These are phyloP conservation scores for Neurospora sp. DNA, from an alignment of 495 filamentous ascomycete genomes.

Conservation along the genomic window DNA sequence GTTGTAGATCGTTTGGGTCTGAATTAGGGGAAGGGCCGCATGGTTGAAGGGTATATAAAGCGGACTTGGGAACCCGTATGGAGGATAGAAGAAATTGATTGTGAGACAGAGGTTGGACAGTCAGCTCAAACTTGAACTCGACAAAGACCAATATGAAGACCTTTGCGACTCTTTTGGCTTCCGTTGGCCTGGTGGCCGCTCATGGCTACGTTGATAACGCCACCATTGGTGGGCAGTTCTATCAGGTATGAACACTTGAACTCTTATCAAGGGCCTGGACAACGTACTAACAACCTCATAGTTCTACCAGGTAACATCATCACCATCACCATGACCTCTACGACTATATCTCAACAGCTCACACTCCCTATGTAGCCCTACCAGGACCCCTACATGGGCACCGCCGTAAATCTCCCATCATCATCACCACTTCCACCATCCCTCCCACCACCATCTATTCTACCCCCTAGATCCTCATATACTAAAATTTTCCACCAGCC, in stretches of 20 bases:
- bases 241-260: slow-evolving; percentile 8
- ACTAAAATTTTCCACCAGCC: slow-evolving; percentile 8
- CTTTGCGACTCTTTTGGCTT: slow-evolving; percentile 33
- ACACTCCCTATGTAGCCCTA: slow-evolving; percentile 26
- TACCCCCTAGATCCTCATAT: too few relatives aligned
- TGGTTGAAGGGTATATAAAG: not conserved
- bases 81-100: not conserved
- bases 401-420: slow-evolving; percentile 5
- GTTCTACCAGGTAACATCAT: slow-evolving; percentile 13
- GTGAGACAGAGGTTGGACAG: not conserved
- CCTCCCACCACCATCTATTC: too few relatives aligned
- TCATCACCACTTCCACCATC: too few relatives aligned
- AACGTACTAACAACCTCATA: not conserved
- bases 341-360: not conserved
- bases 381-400: slow-evolving; percentile 37
- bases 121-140: not conserved
- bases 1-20: not conserved
- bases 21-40: not conserved
- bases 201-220: slow-evolving; percentile 51
- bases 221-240: slow-evolving; percentile 33
- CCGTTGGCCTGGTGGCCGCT: slow-evolving; percentile 43
- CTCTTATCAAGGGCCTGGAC: not conserved
- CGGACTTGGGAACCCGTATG: not conserved
- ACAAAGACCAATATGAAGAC: slow-evolving; percentile 18
- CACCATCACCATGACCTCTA: not conserved